Conservation (phyloP, 129 eudicot genomes). For the Sambucus nigra region DNA sequence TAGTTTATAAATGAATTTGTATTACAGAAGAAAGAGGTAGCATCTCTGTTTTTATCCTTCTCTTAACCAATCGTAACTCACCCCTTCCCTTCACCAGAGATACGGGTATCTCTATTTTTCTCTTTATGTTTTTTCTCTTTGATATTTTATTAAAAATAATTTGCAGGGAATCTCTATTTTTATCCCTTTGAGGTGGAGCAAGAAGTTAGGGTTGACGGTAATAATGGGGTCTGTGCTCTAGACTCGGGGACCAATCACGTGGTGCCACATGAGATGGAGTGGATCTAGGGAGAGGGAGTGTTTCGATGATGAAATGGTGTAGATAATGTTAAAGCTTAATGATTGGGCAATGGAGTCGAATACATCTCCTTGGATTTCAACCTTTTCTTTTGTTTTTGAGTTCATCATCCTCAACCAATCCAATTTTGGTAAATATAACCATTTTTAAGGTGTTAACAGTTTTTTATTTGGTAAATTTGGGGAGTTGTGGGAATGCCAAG, state of each 20-base stretch:
- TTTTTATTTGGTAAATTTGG: background rate
- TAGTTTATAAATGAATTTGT: too few relatives aligned
- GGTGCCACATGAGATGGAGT: conserved; percentile 49
- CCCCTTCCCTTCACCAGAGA: too few relatives aligned
- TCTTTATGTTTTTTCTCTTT: too few relatives aligned
- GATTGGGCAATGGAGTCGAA: conserved; percentile 44
- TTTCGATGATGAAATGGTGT: conserved; percentile 28
- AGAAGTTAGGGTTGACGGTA: too few relatives aligned
- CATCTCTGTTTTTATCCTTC: too few relatives aligned
- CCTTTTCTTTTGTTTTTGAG: too few relatives aligned
- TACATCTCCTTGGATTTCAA: conserved; percentile 33
- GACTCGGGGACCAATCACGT: conserved; percentile 32
- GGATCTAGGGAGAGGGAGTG: conserved; percentile 48
- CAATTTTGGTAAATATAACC: background rate
- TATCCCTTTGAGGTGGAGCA: too few relatives aligned
- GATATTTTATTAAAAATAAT: too few relatives aligned
- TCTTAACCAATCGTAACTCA: too few relatives aligned
- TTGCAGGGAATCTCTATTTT: too few relatives aligned
- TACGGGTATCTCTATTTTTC: too few relatives aligned
- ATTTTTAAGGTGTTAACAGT: background rate
- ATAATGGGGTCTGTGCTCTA: conserved; percentile 57
- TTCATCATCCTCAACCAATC: background rate
- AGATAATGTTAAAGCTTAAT: conserved; percentile 37
- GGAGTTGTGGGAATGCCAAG: background rate
- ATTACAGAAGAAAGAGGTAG: too few relatives aligned